Conservation (phyloP, 2,329 filamentous ascomycete genomes). For the Shiraia bambusicola region DNA sequence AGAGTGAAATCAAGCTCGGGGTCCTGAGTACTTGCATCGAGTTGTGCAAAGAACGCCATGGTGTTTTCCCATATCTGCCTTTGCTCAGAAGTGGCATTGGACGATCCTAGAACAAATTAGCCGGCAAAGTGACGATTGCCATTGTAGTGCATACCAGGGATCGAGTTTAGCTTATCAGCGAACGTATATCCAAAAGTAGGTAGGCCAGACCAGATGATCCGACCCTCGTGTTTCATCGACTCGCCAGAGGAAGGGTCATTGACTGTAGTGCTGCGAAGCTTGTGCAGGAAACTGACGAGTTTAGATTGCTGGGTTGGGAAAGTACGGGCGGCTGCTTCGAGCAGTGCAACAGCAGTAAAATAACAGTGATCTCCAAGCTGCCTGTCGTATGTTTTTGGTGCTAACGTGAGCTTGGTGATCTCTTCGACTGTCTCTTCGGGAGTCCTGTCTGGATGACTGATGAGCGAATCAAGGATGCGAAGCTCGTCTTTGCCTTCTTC, state of each 20-base stretch:
- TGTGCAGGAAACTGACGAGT: slow-evolving; percentile 2
- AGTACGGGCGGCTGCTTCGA: slow-evolving; percentile 6
- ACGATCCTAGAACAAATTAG: background rate
- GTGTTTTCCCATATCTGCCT: slow-evolving; percentile 8
- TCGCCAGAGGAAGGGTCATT: slow-evolving; percentile 5
- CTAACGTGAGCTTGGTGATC: background rate
- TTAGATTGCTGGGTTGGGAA: slow-evolving; percentile 6
- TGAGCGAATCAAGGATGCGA: background rate
- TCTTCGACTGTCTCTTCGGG: background rate
- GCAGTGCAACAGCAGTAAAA: slow-evolving; percentile 8
- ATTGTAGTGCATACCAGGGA: slow-evolving; percentile 2
- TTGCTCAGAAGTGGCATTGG: slow-evolving; percentile 7
- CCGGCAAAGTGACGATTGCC: too few species aligned
- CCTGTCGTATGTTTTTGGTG: background rate
- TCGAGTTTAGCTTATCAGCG: slow-evolving; percentile 9
- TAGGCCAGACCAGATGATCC: slow-evolving; percentile 9
- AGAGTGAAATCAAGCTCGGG: slow-evolving; percentile 5
- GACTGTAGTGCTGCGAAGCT: slow-evolving; percentile 2
- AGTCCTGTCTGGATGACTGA: background rate
- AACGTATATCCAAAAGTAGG: slow-evolving; percentile 14
- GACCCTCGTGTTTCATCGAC: slow-evolving; percentile 4
- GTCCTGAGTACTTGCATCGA: slow-evolving; percentile 7
- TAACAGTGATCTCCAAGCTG: slow-evolving; percentile 10
- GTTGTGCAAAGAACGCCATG: slow-evolving; percentile 13
- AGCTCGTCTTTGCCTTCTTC: slow-evolving; percentile 1